Conservation (phyloP, 1,284 basidiomycete genomes). For the Ustilago crameri region DNA sequence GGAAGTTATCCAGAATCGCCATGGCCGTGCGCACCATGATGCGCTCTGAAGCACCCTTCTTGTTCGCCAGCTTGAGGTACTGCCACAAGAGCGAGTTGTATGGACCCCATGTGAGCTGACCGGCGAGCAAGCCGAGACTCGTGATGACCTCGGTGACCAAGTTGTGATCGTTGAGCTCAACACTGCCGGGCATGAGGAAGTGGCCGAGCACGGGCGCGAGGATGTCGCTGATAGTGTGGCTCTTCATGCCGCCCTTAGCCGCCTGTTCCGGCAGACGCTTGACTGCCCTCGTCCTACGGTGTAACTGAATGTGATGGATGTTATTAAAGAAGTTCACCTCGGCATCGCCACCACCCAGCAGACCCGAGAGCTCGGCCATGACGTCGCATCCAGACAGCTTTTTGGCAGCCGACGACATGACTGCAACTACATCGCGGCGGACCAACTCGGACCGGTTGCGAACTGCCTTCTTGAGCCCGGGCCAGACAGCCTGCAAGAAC, state of each 20-base stretch:
- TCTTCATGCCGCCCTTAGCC: slow-evolving; percentile 77
- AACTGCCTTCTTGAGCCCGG: slow-evolving; percentile 83
- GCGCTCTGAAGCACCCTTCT: slow-evolving; percentile 80
- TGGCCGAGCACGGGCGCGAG: slow-evolving; percentile 88
- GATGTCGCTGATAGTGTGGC: slow-evolving; percentile 81
- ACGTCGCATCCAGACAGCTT: slow-evolving; percentile 71
- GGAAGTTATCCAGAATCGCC: slow-evolving; percentile 88
- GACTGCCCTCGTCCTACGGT: slow-evolving; percentile 88
- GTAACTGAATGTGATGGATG: slow-evolving; percentile 91
- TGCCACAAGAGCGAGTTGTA: slow-evolving; percentile 85
- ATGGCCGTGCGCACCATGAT: slow-evolving; percentile 88
- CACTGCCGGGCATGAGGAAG: slow-evolving; percentile 73
- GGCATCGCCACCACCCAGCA: slow-evolving; percentile 89
- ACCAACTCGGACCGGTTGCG: slow-evolving; percentile 86
- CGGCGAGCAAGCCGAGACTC: slow-evolving; percentile 69
- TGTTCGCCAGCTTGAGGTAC: slow-evolving; percentile 80
- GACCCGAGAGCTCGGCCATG: slow-evolving; percentile 80
- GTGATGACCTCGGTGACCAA: slow-evolving; percentile 89
- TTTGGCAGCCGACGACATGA: slow-evolving; percentile 81
- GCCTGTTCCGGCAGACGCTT: slow-evolving; percentile 84
- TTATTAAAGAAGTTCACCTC: slow-evolving; percentile 98
- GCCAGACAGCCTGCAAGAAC: slow-evolving; percentile 79
- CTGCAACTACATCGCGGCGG: slow-evolving; percentile 84
- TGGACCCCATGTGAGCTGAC: slow-evolving; percentile 76
- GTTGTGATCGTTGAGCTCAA: slow-evolving; percentile 83